Evolutionary conservation across 352 stramenopile species (phyloP).

Genomic region (Aphanomyces stellatus): DNA sequence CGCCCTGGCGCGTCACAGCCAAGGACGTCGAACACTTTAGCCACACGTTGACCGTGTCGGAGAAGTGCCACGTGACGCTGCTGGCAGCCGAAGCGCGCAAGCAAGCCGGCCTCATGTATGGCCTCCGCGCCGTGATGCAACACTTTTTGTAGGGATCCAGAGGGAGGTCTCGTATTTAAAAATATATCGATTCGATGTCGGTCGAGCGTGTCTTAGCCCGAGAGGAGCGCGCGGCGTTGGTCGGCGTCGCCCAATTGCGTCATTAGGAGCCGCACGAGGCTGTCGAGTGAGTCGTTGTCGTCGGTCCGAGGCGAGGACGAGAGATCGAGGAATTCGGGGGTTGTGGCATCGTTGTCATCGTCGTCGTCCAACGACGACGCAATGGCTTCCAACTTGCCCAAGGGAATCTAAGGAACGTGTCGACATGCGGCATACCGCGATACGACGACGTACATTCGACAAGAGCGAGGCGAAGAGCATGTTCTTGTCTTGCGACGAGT

Average conservation of each 20-base stretch:
- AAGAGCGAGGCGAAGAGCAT: constrained; percentile 10
- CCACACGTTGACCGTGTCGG: constrained; percentile 56
- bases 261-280: constrained; percentile 15
- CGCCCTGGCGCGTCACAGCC: constrained; percentile 68
- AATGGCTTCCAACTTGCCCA: constrained; percentile 1
- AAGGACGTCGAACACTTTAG: constrained; percentile 83
- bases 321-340: not conserved
- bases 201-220: not conserved
- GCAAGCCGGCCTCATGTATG: constrained; percentile 82
- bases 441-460: not conserved
- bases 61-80: constrained; percentile 82
- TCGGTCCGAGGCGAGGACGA: not conserved
- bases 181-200: not conserved
- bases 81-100: constrained; percentile 77
- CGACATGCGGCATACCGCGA: not conserved
- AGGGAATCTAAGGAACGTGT: not conserved
- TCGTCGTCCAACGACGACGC: not conserved
- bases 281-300: not conserved
- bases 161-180: constrained; percentile 15
- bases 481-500: not conserved
- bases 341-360: not conserved
- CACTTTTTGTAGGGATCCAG: constrained; percentile 27
- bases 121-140: constrained; percentile 76
- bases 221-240: not conserved
- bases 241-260: constrained; percentile 1